Evolutionary conservation across 805 yeast genomes (phyloP).

Genomic region (Candida pseudofarinosa): DNA sequence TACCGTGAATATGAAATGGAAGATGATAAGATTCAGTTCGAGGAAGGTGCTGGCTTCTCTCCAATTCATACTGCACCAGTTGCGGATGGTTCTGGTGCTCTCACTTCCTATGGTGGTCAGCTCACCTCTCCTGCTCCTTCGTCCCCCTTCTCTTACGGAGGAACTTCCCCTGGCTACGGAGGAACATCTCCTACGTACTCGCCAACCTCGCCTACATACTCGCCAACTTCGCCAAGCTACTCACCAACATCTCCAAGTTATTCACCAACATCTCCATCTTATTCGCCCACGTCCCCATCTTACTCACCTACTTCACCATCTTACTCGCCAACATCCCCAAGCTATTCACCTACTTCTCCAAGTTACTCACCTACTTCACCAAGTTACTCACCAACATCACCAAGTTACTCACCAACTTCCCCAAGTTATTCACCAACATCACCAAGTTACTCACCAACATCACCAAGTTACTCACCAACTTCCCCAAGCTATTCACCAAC

Average conservation of each 20-base stretch:
- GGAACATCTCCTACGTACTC: slow-evolving; percentile 55
- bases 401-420: slow-evolving; percentile 73
- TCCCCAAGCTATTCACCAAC: slow-evolving; percentile 80
- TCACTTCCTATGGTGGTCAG: slow-evolving; percentile 82
- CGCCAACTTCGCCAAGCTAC: slow-evolving; percentile 56
- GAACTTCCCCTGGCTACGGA: slow-evolving; percentile 47
- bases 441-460: slow-evolving; percentile 61
- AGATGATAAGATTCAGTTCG: slow-evolving; percentile 58
- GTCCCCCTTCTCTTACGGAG: slow-evolving; percentile 53
- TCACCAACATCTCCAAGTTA: slow-evolving; percentile 66
- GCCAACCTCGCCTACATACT: slow-evolving; percentile 72
- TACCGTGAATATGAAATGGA: slow-evolving; percentile 65
- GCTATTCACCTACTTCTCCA: slow-evolving; percentile 49
- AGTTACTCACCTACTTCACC: slow-evolving; percentile 69
- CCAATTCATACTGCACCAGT: slow-evolving; percentile 87
- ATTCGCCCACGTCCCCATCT: slow-evolving; percentile 56
- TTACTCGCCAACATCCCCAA: slow-evolving; percentile 67
- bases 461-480: slow-evolving; percentile 72
- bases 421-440: slow-evolving; percentile 59
- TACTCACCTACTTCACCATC: slow-evolving; percentile 75
- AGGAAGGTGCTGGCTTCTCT: slow-evolving; percentile 83
- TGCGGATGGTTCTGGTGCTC: slow-evolving; percentile 75
- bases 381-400: slow-evolving; percentile 73
- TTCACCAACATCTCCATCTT: slow-evolving; percentile 72
- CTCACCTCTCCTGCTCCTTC: slow-evolving; percentile 48